Conservation (phyloP, 768 basidiomycete species). For the Leccinum variicolor region DNA sequence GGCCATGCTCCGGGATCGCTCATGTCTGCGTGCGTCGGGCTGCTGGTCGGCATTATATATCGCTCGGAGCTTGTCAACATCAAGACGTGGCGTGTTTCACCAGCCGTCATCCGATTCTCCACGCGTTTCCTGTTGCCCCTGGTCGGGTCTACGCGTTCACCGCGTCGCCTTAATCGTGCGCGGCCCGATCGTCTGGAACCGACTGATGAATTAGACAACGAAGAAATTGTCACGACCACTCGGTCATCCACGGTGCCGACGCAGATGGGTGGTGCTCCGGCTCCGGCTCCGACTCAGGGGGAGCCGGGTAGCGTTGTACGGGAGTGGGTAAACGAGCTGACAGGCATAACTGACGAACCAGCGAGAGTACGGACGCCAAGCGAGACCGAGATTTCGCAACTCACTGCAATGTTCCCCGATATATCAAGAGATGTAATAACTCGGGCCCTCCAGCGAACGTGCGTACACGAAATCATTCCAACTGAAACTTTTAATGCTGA, state of each 20-base stretch:
- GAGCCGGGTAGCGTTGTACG: conserved; percentile 50
- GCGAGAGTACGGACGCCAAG: conserved; percentile 66
- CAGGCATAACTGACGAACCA: conserved; percentile 55
- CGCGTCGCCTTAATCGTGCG: conserved; percentile 68
- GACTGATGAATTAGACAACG: conserved; percentile 34
- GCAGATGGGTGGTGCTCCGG: conserved; percentile 18
- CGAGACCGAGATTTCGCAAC: conserved; percentile 70
- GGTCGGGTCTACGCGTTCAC: conserved; percentile 59
- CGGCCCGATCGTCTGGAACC: conserved; percentile 52
- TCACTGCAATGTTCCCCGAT: conserved; percentile 84
- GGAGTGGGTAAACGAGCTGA: conserved; percentile 79
- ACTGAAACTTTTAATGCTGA: background rate
- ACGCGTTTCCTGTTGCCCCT: conserved; percentile 61
- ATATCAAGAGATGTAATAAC: conserved; percentile 69
- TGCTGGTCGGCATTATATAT: conserved; percentile 73
- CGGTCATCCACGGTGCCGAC: conserved; percentile 31
- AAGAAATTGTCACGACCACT: conserved; percentile 66
- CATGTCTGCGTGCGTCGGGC: conserved; percentile 58
- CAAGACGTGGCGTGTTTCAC: conserved; percentile 76
- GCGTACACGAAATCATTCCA: conserved; percentile 10
- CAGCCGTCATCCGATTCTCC: conserved; percentile 51
- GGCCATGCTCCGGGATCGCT: conserved; percentile 66
- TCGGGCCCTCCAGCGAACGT: conserved; percentile 81
- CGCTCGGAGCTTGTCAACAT: conserved; percentile 78
- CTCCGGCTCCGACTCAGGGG: conserved; percentile 22